phyloP scores from a whole-genome alignment of 495 filamentous ascomycete species.

The Rostrohypoxylon terebratum region DNA sequence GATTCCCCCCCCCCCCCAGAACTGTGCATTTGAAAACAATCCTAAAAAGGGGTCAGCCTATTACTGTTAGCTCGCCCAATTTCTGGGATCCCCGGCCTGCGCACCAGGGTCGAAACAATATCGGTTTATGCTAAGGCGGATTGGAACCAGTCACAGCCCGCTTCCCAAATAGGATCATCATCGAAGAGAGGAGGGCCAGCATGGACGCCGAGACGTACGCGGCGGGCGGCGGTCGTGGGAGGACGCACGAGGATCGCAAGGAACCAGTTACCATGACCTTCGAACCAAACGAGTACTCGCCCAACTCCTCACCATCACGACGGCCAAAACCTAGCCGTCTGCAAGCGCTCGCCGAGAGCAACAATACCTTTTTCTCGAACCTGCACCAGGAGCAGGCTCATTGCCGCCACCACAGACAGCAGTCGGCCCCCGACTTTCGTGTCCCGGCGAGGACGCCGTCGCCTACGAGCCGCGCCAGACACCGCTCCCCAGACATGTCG shows the following conservation, averaged over 20 bases:
- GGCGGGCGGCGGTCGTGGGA: slow-evolving; percentile 19
- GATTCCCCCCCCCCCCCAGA: background rate
- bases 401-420: slow-evolving; percentile 55
- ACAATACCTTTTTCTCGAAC: slow-evolving; percentile 41
- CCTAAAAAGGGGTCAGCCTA: slow-evolving; percentile 9
- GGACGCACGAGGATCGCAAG: slow-evolving; percentile 26
- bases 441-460: slow-evolving; percentile 39
- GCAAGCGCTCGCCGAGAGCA: slow-evolving; percentile 40
- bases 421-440: slow-evolving; percentile 54
- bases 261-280: slow-evolving; percentile 35
- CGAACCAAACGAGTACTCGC: slow-evolving; percentile 26
- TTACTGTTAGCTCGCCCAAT: background rate
- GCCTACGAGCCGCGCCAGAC: slow-evolving; percentile 44
- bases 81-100: slow-evolving; percentile 3
- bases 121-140: slow-evolving; percentile 59
- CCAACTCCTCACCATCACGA: slow-evolving; percentile 19
- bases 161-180: slow-evolving; percentile 24
- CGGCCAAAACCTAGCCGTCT: slow-evolving; percentile 26
- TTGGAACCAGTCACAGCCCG: slow-evolving; percentile 24
- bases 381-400: slow-evolving; percentile 13
- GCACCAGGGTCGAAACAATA: slow-evolving; percentile 53
- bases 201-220: slow-evolving; percentile 23
- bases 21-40: slow-evolving; percentile 20
- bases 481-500: slow-evolving; percentile 55
- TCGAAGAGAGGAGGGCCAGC: slow-evolving; percentile 20